Evolutionary conservation across 257 asterid species (phyloP).

Genomic region (Linaria vulgaris): DNA sequence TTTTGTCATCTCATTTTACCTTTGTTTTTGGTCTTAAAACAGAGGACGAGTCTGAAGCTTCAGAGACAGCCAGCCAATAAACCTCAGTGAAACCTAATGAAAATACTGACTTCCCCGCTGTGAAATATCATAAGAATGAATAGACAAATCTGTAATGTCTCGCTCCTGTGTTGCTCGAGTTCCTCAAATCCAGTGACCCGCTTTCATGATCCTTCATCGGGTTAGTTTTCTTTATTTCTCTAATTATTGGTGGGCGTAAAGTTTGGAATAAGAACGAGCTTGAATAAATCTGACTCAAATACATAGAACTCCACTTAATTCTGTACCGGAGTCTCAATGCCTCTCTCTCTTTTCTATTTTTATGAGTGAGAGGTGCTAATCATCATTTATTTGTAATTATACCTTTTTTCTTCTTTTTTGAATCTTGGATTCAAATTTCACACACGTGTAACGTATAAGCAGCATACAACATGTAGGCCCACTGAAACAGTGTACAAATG

Average conservation of each 20-base stretch:
- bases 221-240: conserved; percentile 8
- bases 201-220: conserved; percentile 6
- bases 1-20: conserved; percentile 19
- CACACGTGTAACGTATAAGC: conserved; percentile 21
- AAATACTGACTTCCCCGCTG: conserved; percentile 38
- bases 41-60: conserved; percentile 80
- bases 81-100: conserved; percentile 35
- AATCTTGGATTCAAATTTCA: background rate
- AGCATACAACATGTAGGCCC: background rate
- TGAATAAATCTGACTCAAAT: conserved; percentile 9
- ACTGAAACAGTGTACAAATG: too few relatives aligned
- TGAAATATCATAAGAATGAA: conserved; percentile 31
- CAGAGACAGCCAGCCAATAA: conserved; percentile 54
- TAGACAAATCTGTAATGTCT: conserved; percentile 6
- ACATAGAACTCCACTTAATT: conserved; percentile 21
- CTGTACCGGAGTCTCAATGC: conserved; percentile 19
- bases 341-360: conserved; percentile 18
- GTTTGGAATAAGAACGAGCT: conserved; percentile 7
- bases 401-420: background rate
- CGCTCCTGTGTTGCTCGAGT: conserved; percentile 3
- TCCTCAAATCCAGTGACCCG: conserved; percentile 3
- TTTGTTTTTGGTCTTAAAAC: conserved; percentile 23
- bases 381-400: conserved; percentile 4
- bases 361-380: conserved; percentile 18
- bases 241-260: background rate